Evolutionary conservation across 306 rosid species (phyloP).

Genomic region (Vigna unguiculata): DNA sequence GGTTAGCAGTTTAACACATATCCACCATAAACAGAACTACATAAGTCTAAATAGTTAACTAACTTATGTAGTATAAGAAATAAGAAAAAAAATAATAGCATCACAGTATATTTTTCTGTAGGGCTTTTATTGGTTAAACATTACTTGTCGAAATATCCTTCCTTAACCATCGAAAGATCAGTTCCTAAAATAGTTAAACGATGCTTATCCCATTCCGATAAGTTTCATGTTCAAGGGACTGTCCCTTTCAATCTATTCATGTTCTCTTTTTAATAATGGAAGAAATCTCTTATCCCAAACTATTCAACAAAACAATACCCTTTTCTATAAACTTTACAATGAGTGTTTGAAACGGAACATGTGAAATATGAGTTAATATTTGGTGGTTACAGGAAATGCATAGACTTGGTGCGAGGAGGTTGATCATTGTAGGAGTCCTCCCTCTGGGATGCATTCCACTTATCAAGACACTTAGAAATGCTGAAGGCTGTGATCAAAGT

Average conservation of each 20-base stretch:
- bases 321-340: too few relatives aligned
- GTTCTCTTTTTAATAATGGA: too few relatives aligned
- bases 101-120: too few relatives aligned
- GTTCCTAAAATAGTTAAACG: too few relatives aligned
- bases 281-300: too few relatives aligned
- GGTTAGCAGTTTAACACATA: background rate
- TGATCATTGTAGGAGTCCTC: slow-evolving; percentile 71
- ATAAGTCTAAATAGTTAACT: background rate
- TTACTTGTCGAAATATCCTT: background rate
- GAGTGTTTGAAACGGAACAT: too few relatives aligned
- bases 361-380: background rate
- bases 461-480: slow-evolving; percentile 45
- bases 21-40: background rate
- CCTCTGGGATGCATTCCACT: slow-evolving; percentile 80
- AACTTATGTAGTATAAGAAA: background rate
- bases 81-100: background rate
- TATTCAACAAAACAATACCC: too few relatives aligned
- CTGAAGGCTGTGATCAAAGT: slow-evolving; percentile 47
- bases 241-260: background rate
- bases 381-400: slow-evolving; percentile 57
- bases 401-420: slow-evolving; percentile 55
- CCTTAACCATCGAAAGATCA: background rate
- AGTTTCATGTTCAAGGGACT: background rate
- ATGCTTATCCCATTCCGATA: background rate
- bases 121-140: background rate